Percentiles rank a stretch among this genome's conserved stretches.
Evolutionary conservation across 352 stramenopile species (phyloP).

Genomic region (Globisporangium nodosum): DNA sequence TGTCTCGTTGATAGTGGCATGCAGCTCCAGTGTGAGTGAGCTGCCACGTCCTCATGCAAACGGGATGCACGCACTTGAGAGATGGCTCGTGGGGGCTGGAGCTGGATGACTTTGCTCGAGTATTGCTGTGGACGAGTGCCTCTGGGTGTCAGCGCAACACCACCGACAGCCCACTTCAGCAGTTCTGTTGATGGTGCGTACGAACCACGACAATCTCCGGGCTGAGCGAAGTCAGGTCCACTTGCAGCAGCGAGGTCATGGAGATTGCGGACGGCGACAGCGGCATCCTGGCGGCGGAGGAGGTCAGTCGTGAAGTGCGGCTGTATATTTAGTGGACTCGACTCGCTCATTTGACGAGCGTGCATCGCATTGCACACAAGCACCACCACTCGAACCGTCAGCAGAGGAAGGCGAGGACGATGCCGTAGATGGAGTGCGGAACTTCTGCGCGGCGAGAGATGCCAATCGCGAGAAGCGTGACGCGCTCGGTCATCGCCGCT

Average conservation of each 20-base stretch:
- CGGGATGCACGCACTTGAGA: conserved; percentile 10
- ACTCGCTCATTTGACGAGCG: too few species aligned
- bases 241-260: conserved; percentile 25
- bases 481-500: neutral
- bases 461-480: conserved; percentile 4
- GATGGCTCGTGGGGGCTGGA: conserved; percentile 13
- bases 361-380: neutral
- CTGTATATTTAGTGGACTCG: too few species aligned
- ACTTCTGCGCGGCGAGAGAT: conserved; percentile 1
- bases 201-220: conserved; percentile 19
- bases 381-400: neutral
- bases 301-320: too few species aligned
- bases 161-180: neutral
- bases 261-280: conserved; percentile 9
- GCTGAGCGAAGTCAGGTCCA: conserved; percentile 20
- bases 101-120: conserved; percentile 16
- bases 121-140: conserved; percentile 15
- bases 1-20: conserved; percentile 1
- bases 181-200: neutral
- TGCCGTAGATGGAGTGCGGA: conserved; percentile 8
- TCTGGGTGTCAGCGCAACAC: neutral
- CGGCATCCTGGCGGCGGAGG: conserved; percentile 1
- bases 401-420: conserved; percentile 10
- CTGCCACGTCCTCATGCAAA: neutral
- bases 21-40: neutral